Base-by-base conservation (phyloP, 495 filamentous ascomycete species). In the Evernia prunastri region DNA sequence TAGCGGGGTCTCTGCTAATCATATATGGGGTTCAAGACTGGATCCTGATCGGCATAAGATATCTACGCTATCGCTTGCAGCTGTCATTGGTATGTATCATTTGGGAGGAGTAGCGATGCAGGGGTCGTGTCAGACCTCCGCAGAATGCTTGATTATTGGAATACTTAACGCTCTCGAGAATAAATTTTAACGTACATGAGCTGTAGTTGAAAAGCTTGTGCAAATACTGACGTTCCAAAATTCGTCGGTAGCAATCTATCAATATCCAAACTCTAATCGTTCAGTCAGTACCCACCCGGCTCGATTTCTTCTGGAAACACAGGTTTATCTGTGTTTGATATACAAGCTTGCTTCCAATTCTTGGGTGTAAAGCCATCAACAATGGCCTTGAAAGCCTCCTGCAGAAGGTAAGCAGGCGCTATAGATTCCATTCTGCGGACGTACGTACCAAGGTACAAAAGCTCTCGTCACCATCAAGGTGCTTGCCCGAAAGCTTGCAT, bases 351-450 rank as follows among this genome's bases (percentile, higher is more conserved):
- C 69, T 83, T 87, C 92, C 90, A 97, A 70, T 88, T 82, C 57
- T 77, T 74, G 0, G 94, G 94, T 8, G 89, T 93, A 71, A 91
- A 94, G 67, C 91, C 90, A 74, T 96, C 92, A 23, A 93, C 89
- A 66, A 96, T 90, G 58, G 81, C 77, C 74, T 97, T 97, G 82
- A 98, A 98, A 3, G 94, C 84, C 56, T 89, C 84, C 88, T 90
- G 63, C 17, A 58, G 20, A 3, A 43, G 29, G 4, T 56, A 23
- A 43, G 23, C 40, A 29, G n/a, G 27, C 18, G 39, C 36, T 45
- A 29, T 4, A 60, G 45, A 20, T 15, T 20, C 6, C 20, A n/a
- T 39, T 11, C 4, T 43, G 12, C 1, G 56, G 36, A 54, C 6
- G 8, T 11, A 75, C 84, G 74, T 76, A 89, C 87, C 67, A 98